A percentile compares a stretch with the other conserved stretches of the same genome.
Evolutionary conservation across 768 basidiomycete species (phyloP).

Genomic region (Cantharellus cinnabarinus): DNA sequence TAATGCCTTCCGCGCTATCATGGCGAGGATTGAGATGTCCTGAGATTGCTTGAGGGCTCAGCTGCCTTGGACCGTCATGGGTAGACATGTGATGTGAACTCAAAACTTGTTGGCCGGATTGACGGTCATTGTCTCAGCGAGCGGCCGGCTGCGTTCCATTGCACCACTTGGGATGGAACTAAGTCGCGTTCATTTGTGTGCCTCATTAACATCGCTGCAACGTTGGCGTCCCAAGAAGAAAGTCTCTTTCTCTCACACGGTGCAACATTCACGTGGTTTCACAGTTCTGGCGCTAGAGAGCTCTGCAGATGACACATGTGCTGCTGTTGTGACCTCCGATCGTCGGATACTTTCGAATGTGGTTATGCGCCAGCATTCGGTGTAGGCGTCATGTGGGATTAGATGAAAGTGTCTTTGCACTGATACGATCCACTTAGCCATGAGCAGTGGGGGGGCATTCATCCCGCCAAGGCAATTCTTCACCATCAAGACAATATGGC

Average conservation of each 20-base stretch:
- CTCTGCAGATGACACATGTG: conserved; percentile 89
- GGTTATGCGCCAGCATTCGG: conserved; percentile 58
- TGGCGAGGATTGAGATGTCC: too few species aligned
- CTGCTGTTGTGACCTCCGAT: conserved; percentile 58
- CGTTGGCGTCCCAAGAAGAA: not conserved
- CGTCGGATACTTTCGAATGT: conserved; percentile 57
- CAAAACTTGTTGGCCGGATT: too few species aligned
- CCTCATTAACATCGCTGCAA: not conserved
- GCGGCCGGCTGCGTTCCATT: too few species aligned
- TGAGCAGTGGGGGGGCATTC: conserved; percentile 47
- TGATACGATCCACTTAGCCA: conserved; percentile 23
- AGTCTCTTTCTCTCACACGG: not conserved
- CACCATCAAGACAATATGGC: conserved; percentile 71
- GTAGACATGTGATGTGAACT: too few species aligned
- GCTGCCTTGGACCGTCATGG: too few species aligned
- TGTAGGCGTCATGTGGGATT: conserved; percentile 18
- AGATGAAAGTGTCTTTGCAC: not conserved
- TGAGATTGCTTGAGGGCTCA: too few species aligned
- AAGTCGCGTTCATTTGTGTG: not conserved
- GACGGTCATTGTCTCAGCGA: too few species aligned
- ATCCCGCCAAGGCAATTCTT: conserved; percentile 52
- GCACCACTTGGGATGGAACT: not conserved
- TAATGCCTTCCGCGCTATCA: too few species aligned
- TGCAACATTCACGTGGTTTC: conserved; percentile 2
- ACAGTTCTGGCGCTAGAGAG: conserved; percentile 39